Conservation (phyloP, 371 early-diverging fungal species). For the Smittium mucronatum region DNA sequence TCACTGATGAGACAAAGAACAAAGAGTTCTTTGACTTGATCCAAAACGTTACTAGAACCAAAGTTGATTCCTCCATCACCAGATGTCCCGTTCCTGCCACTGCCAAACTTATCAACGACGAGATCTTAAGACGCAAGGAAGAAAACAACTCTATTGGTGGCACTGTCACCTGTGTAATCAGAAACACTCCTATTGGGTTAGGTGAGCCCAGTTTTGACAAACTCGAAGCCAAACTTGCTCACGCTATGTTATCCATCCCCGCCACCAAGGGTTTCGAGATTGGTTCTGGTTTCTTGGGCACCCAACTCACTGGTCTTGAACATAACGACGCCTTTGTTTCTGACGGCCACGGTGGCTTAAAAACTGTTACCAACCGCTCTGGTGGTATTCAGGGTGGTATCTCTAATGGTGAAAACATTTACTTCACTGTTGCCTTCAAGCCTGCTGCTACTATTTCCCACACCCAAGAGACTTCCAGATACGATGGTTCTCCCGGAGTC, state of each 20-base stretch:
- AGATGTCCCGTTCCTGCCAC: conserved; percentile 57
- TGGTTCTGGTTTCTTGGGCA: conserved; percentile 85
- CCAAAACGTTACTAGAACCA: conserved; percentile 50
- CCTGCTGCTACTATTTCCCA: conserved; percentile 90
- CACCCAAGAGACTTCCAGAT: conserved; percentile 75
- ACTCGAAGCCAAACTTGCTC: conserved; percentile 89
- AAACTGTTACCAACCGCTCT: conserved; percentile 81
- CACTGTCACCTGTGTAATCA: conserved; percentile 91
- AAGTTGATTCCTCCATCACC: conserved; percentile 56
- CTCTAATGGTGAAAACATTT: conserved; percentile 86
- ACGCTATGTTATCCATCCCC: conserved; percentile 97
- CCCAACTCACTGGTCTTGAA: conserved; percentile 67
- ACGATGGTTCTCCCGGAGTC: conserved; percentile 64
- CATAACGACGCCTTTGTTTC: conserved; percentile 88
- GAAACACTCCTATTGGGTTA: conserved; percentile 83
- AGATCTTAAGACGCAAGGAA: conserved; percentile 63
- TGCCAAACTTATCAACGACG: conserved; percentile 52
- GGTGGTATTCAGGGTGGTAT: conserved; percentile 97
- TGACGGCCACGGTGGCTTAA: conserved; percentile 42
- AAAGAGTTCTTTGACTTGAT: conserved; percentile 47
- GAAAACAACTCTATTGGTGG: conserved; percentile 90
- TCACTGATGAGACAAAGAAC: conserved; percentile 24
- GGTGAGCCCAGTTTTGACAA: conserved; percentile 98
- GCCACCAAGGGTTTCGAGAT: conserved; percentile 97
- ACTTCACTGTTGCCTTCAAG: conserved; percentile 94